Conservation (phyloP, 202 grass and related monocot genomes). For the Bolboschoenoplectus hybrid region DNA sequence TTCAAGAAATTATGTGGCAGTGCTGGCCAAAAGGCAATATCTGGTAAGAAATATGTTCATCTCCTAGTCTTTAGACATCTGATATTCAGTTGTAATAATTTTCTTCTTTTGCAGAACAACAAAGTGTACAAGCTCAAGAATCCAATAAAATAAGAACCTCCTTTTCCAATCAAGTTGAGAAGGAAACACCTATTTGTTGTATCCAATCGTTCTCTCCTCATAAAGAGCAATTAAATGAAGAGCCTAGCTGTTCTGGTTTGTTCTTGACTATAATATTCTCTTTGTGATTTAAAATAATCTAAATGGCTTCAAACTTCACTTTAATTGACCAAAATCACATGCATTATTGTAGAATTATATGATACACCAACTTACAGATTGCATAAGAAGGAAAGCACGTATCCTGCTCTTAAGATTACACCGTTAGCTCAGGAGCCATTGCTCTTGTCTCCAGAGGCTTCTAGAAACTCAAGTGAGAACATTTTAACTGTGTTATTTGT, state of each 20-base stretch:
- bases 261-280: slow-evolving; percentile 28
- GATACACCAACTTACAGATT: slow-evolving; percentile 37
- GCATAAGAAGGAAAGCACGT: not conserved
- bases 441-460: slow-evolving; percentile 53
- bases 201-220: slow-evolving; percentile 30
- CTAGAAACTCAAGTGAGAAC: slow-evolving; percentile 68
- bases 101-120: slow-evolving; percentile 48
- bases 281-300: slow-evolving; percentile 20
- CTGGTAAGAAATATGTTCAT: slow-evolving; percentile 46
- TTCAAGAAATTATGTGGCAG: slow-evolving; percentile 66
- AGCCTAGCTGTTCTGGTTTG: slow-evolving; percentile 51
- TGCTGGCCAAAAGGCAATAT: slow-evolving; percentile 44
- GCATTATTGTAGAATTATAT: slow-evolving; percentile 44
- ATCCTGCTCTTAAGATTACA: slow-evolving; percentile 46
- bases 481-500: not conserved
- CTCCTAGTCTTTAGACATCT: slow-evolving; percentile 16
- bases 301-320: slow-evolving; percentile 38
- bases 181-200: slow-evolving; percentile 24
- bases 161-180: slow-evolving; percentile 40
- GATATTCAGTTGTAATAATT: slow-evolving; percentile 35
- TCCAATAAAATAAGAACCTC: slow-evolving; percentile 42
- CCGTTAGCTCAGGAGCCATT: slow-evolving; percentile 53
- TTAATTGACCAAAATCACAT: slow-evolving; percentile 35
- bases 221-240: slow-evolving; percentile 45
- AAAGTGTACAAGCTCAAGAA: slow-evolving; percentile 30